Evolutionary conservation across 805 yeast genomes (phyloP).

Genomic region (Saturnispora bothae): DNA sequence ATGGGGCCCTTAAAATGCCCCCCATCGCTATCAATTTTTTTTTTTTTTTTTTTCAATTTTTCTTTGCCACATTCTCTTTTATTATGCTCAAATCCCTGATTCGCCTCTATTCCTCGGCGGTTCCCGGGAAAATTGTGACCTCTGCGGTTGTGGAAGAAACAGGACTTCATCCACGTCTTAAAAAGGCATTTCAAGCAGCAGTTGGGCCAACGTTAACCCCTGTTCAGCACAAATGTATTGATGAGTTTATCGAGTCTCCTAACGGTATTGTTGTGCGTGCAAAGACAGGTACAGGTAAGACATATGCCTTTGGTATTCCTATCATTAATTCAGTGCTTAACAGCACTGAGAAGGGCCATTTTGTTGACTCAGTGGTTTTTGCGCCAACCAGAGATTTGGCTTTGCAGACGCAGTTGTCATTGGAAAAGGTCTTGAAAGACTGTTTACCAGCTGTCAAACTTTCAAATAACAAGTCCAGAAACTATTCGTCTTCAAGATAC

Average conservation of each 20-base stretch:
- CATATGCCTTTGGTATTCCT: constrained; percentile 82
- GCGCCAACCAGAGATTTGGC: constrained; percentile 93
- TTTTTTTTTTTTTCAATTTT: not conserved
- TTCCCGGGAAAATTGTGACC: constrained; percentile 8
- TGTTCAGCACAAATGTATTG: constrained; percentile 56
- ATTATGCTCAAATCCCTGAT: too few relatives aligned
- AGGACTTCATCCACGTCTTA: constrained; percentile 18
- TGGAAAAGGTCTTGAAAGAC: constrained; percentile 27
- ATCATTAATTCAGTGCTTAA: constrained; percentile 44
- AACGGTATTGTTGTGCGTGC: constrained; percentile 77
- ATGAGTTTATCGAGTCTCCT: constrained; percentile 40
- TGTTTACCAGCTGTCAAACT: constrained; percentile 19
- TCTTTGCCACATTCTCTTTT: not conserved
- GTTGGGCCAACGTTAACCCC: constrained; percentile 48
- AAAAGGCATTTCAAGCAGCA: constrained; percentile 24
- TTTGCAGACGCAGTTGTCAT: constrained; percentile 62
- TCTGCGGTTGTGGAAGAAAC: constrained; percentile 21
- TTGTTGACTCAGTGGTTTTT: constrained; percentile 54
- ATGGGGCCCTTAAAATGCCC: too few relatives aligned
- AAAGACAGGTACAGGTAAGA: constrained; percentile 93
- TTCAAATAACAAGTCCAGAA: constrained; percentile 1
- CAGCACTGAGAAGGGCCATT: constrained; percentile 19
- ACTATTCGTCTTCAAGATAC: constrained; percentile 15
- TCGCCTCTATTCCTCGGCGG: too few relatives aligned
- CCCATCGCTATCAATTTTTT: too few relatives aligned